Conservation (phyloP, 2,329 filamentous ascomycete genomes). For the Fusarium sp. region DNA sequence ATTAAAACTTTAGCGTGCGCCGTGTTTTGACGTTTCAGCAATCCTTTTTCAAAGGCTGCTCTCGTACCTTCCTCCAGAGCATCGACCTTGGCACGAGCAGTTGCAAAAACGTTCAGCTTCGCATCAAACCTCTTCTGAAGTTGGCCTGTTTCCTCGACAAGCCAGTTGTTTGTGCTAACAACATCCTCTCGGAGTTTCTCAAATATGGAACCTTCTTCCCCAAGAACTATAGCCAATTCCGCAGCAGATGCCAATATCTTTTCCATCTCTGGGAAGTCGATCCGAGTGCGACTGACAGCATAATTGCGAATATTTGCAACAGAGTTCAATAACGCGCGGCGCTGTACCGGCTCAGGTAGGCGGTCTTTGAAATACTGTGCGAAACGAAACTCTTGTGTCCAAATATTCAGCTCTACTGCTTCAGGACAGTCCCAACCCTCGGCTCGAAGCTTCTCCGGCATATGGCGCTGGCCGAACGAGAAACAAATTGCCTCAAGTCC, state of each 20-base stretch:
- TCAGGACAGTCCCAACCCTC: constrained; percentile 7
- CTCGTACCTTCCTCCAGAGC: neutral
- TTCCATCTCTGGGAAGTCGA: rapidly evolving
- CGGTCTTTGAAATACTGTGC: rapidly evolving
- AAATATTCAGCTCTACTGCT: neutral
- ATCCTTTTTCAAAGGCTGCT: rapidly evolving
- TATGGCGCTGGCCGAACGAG: neutral
- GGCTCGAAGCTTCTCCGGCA: neutral
- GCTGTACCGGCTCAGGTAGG: rapidly evolving
- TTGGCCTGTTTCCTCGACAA: neutral
- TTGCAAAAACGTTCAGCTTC: neutral
- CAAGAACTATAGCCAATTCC: rapidly evolving
- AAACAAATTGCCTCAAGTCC: constrained; percentile 2
- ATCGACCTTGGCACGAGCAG: neutral
- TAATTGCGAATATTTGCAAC: neutral
- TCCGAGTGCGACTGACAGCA: neutral
- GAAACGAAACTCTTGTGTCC: rapidly evolving
- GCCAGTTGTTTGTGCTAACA: rapidly evolving
- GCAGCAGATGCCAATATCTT: neutral
- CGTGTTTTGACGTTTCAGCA: neutral
- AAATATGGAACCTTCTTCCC: rapidly evolving
- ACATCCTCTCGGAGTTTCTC: rapidly evolving
- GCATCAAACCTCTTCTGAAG: rapidly evolving
- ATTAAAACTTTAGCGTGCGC: neutral
- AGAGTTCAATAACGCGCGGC: rapidly evolving